These are phyloP conservation scores for Papiliotrema nemorosa DNA, from an alignment of 1,284 basidiomycete species.

Conservation along the genomic window DNA sequence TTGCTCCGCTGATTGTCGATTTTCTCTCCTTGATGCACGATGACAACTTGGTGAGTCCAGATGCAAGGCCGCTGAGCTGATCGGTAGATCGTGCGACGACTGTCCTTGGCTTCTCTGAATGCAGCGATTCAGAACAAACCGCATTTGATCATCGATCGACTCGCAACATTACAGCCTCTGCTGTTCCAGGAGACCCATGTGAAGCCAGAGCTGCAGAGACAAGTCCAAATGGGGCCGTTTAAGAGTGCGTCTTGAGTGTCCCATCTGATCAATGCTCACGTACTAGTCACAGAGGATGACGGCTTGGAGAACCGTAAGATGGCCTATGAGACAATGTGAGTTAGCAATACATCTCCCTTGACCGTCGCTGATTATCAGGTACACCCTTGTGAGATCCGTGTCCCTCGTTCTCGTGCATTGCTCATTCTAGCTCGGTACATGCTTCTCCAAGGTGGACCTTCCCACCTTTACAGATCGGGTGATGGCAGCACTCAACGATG, in stretches of 20 bases:
- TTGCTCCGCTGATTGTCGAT: slow-evolving; percentile 79
- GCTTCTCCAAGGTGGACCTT: slow-evolving; percentile 77
- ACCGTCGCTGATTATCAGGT: slow-evolving; percentile 3
- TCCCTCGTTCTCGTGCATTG: no score
- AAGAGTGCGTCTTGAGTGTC: slow-evolving; percentile 56
- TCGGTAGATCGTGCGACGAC: slow-evolving; percentile 71
- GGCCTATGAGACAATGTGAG: slow-evolving; percentile 89
- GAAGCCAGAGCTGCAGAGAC: slow-evolving; percentile 77
- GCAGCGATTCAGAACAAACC: slow-evolving; percentile 93
- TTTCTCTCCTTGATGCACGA: slow-evolving; percentile 87
- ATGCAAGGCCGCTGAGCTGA: neutral
- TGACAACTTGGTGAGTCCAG: slow-evolving; percentile 64
- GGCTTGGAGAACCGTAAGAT: slow-evolving; percentile 64
- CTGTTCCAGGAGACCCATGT: slow-evolving; percentile 81
- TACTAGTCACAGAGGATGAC: slow-evolving; percentile 43
- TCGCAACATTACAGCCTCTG: slow-evolving; percentile 69
- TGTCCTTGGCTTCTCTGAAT: slow-evolving; percentile 84
- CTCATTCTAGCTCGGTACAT: slow-evolving; percentile 54
- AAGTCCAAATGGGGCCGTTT: slow-evolving; percentile 98
- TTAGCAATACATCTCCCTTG: neutral
- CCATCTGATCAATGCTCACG: neutral
- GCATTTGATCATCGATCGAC: slow-evolving; percentile 80
- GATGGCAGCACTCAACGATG: slow-evolving; percentile 78
- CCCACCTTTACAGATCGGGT: slow-evolving; percentile 79
- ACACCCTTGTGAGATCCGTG: slow-evolving; percentile 81